A percentile compares a stretch with the other conserved stretches of the same genome.
phyloP scores from a whole-genome alignment of 768 basidiomycete genomes.

The Podaxis sp. region DNA sequence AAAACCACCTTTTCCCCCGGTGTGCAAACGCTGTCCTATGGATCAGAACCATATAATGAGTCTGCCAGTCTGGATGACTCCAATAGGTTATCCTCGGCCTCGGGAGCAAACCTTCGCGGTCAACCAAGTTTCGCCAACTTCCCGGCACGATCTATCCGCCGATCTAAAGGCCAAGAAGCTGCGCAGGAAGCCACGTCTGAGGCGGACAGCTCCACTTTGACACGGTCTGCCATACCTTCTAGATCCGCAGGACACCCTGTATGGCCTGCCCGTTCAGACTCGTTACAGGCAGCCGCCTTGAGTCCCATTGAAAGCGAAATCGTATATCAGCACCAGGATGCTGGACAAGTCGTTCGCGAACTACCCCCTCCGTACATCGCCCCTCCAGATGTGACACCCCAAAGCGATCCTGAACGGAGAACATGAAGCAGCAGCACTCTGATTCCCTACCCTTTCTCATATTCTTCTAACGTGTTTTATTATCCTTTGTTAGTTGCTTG shows the following conservation, averaged over 20 bases:
- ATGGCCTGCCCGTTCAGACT: constrained; percentile 6
- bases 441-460: background rate
- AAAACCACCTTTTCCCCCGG: background rate
- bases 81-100: background rate
- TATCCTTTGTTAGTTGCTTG: background rate
- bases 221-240: background rate
- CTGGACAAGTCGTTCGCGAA: constrained; percentile 29
- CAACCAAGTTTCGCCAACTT: constrained; percentile 11
- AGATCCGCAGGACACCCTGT: background rate
- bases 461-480: background rate
- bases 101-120: background rate
- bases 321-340: constrained; percentile 37
- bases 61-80: background rate
- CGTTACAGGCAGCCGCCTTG: background rate
- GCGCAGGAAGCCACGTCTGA: constrained; percentile 8
- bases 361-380: constrained; percentile 36
- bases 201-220: background rate
- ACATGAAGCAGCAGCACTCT: background rate
- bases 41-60: background rate
- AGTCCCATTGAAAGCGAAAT: constrained; percentile 22
- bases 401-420: background rate
- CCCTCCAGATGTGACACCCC: background rate
- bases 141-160: constrained; percentile 14
- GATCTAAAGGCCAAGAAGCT: constrained; percentile 18
- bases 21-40: background rate